These are phyloP conservation scores for Physaria fendleri DNA, from an alignment of 345 rosid genomes.

Conservation along the genomic window DNA sequence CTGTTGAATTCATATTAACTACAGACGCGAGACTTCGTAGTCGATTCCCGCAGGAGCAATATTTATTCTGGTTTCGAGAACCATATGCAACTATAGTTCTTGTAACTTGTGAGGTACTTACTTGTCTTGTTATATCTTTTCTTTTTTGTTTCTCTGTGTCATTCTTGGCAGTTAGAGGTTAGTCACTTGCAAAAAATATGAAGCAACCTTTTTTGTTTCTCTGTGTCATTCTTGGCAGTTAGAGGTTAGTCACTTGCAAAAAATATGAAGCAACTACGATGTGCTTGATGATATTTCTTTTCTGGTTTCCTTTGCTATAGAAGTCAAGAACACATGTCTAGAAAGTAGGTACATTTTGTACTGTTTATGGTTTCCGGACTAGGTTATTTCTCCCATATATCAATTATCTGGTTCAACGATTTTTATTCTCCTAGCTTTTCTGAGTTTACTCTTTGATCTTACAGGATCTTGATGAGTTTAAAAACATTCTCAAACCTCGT, in stretches of 20 bases:
- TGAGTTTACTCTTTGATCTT: slow-evolving; percentile 10
- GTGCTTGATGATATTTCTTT: neutral
- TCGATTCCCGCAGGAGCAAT: slow-evolving; percentile 85
- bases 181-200: neutral
- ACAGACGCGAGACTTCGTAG: slow-evolving; percentile 92
- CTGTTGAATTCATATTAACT: slow-evolving; percentile 76
- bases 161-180: slow-evolving; percentile 1
- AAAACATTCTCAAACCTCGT: slow-evolving; percentile 89
- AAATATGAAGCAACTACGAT: neutral
- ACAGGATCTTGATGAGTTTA: slow-evolving; percentile 98
- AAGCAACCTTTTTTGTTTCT: neutral
- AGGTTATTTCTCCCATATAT: neutral
- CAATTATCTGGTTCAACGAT: neutral
- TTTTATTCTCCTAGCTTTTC: neutral
- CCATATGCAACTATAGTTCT: slow-evolving; percentile 89
- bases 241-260: slow-evolving; percentile 1
- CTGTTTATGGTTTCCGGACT: neutral
- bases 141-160: neutral
- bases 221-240: neutral
- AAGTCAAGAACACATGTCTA: neutral
- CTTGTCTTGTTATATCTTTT: neutral
- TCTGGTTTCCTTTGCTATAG: neutral
- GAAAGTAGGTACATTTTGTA: neutral
- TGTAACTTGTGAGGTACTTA: slow-evolving; percentile 94
- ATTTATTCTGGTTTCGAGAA: slow-evolving; percentile 81